Percentiles rank a stretch among this genome's conserved stretches.
Conservation (phyloP, 192 early-diverging fungal species). For the Coemansia sp. region DNA sequence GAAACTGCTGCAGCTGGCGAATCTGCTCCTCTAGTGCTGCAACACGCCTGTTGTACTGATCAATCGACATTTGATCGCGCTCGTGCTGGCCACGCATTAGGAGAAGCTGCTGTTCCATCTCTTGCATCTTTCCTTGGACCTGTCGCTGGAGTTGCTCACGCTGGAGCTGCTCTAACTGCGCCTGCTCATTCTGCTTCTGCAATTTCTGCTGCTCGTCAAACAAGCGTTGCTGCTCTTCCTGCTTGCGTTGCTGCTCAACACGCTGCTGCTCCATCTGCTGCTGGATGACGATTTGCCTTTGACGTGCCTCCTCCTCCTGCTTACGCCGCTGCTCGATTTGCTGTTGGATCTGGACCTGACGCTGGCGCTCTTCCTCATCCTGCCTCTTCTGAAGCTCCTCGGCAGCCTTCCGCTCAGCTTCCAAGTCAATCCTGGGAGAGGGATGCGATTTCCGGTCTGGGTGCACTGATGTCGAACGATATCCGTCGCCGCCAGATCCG, state of each 20-base stretch:
- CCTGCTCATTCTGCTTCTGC: conserved; percentile 69
- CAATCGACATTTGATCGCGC: conserved; percentile 77
- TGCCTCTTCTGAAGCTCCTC: conserved; percentile 64
- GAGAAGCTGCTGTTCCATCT: conserved; percentile 81
- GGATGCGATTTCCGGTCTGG: conserved; percentile 51
- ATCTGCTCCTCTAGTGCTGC: conserved; percentile 84
- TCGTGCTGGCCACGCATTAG: conserved; percentile 73
- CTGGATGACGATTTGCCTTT: conserved; percentile 37
- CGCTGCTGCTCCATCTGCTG: conserved; percentile 63
- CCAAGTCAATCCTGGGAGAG: conserved; percentile 62
- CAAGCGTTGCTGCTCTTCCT: conserved; percentile 68
- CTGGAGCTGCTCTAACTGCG: conserved; percentile 70
- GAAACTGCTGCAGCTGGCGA: conserved; percentile 63
- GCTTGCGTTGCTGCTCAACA: conserved; percentile 59
- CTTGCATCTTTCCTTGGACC: conserved; percentile 71
- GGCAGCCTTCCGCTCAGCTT: conserved; percentile 60
- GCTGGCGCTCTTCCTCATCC: conserved; percentile 64
- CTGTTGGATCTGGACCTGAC: conserved; percentile 53
- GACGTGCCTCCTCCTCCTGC: conserved; percentile 63
- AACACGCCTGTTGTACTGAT: conserved; percentile 85
- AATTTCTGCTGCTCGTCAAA: conserved; percentile 76
- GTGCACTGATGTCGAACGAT: conserved; percentile 45
- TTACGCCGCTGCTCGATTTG: conserved; percentile 58
- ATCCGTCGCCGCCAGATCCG: conserved; percentile 19
- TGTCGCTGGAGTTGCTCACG: conserved; percentile 82